Percentiles rank a stretch among this genome's conserved stretches.
These are phyloP conservation scores for Tinospora cordifolia DNA, from an alignment of 164 flowering plant genomes.

Conservation along the genomic window DNA sequence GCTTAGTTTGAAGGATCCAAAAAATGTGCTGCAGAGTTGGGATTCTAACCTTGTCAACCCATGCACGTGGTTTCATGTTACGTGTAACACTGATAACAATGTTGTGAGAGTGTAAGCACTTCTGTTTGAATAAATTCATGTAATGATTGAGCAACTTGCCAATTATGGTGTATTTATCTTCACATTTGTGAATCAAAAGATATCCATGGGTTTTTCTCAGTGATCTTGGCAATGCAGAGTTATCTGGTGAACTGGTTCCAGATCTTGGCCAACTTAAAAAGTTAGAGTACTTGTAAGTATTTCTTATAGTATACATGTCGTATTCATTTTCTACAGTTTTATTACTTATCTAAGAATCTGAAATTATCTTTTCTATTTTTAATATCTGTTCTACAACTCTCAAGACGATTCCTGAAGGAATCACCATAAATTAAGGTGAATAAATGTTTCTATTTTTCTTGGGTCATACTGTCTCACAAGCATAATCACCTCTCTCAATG, in stretches of 20 bases:
- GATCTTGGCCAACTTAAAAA: constrained; percentile 78
- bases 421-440: neutral
- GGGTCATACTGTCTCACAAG: no score
- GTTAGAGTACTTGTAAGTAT: constrained; percentile 81
- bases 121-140: neutral
- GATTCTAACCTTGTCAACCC: constrained; percentile 93
- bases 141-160: neutral
- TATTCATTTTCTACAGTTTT: constrained; percentile 1
- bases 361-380: neutral
- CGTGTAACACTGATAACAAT: constrained; percentile 87
- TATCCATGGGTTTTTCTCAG: constrained; percentile 27
- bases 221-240: constrained; percentile 89
- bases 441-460: neutral
- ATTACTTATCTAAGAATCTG: neutral
- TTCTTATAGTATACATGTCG: neutral
- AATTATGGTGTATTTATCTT: neutral
- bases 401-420: neutral
- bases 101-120: constrained; percentile 80
- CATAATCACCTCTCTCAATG: no score
- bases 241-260: constrained; percentile 80
- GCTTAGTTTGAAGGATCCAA: constrained; percentile 64
- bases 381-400: neutral
- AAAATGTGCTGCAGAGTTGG: constrained; percentile 90
- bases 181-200: neutral
- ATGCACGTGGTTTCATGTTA: constrained; percentile 96